A percentile compares a stretch with the other conserved stretches of the same genome.
Evolutionary conservation across 2,329 filamentous ascomycete species (phyloP).

Genomic region (Claviceps humidiphila): DNA sequence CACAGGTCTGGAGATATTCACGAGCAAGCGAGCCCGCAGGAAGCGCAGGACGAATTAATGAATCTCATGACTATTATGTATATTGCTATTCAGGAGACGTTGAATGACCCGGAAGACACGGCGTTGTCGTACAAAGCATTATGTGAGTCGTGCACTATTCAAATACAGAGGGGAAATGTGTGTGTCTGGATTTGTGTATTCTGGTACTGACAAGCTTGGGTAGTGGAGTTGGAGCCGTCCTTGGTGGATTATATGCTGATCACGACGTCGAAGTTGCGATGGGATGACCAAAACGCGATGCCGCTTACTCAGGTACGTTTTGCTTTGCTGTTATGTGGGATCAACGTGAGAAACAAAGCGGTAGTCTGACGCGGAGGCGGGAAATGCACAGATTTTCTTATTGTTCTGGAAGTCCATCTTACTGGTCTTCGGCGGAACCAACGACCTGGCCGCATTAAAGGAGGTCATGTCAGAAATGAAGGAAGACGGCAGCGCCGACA

Average conservation of each 20-base stretch:
- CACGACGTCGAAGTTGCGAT: slow-evolving; percentile 53
- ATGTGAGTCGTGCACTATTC: slow-evolving; percentile 24
- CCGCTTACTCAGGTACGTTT: slow-evolving; percentile 47
- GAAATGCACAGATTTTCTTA: slow-evolving; percentile 48
- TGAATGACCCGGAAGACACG: slow-evolving; percentile 39
- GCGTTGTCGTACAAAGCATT: slow-evolving; percentile 34
- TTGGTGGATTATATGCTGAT: slow-evolving; percentile 62
- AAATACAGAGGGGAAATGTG: not conserved
- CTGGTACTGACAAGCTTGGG: not conserved
- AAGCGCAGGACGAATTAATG: slow-evolving; percentile 45
- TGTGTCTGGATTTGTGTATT: not conserved
- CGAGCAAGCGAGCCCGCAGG: slow-evolving; percentile 31
- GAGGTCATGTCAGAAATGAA: slow-evolving; percentile 49
- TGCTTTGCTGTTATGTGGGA: not conserved
- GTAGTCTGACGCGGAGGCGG: slow-evolving; percentile 11
- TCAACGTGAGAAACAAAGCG: not conserved
- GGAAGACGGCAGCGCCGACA: slow-evolving; percentile 38
- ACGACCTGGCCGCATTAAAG: slow-evolving; percentile 63
- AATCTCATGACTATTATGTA: slow-evolving; percentile 53
- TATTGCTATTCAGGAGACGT: slow-evolving; percentile 41
- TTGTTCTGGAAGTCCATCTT: slow-evolving; percentile 87
- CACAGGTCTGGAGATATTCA: slow-evolving; percentile 34
- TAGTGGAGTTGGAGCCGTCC: slow-evolving; percentile 48
- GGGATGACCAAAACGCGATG: slow-evolving; percentile 52
- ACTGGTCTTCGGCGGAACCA: slow-evolving; percentile 68